Base-by-base conservation (phyloP, 164 flowering plant genomes). In the Vitis riparia region DNA sequence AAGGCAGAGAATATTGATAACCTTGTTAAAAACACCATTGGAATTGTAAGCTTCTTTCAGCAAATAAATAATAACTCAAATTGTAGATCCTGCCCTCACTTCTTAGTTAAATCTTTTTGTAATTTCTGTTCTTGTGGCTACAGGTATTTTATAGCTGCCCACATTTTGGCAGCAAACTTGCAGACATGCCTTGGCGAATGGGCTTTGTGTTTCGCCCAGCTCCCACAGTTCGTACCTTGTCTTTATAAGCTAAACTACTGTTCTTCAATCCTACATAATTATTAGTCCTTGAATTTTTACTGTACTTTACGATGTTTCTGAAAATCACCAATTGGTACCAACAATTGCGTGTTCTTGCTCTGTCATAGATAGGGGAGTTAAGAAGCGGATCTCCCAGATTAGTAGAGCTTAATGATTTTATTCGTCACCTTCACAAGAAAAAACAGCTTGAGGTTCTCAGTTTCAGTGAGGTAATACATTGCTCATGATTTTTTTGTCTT, bases 121-220 rank as follows among this genome's bases (percentile, higher is more conserved):
- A 53, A 29, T 1, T 64, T 65, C 55, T 50, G 5, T 68, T 12
- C 63, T 19, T 69, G 15, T 80, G 71, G 52, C 73, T 77, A 76
- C 81, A 95, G 99, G 97, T 92, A 51, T 96, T 96, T 78, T 96
- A 96, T 76, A 96, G 98, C 78, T 96, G 97, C 73, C 99, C 99
- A 37, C 99, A 96, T 84, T 91, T 93, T 80, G 99, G 98, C 74
- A 96, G 99, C 85, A 96, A 82, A 76, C 98, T 93, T 70, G 98
- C 97, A 61, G 99, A 96, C 70, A 82, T 96, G 92, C 99, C 99
- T 73, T 96, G 95, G 97, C 85, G 97, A 68, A 96, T 96, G 97
- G 98, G 98, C 68, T 83, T 88, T 76, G 97, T 96, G 44, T 70
- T 96, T 67, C 97, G 98, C 62, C 99, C 99, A 59, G 97, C 99